phyloP scores from a whole-genome alignment of 2,329 filamentous ascomycete genomes.

The Alternaria tenuissima region DNA sequence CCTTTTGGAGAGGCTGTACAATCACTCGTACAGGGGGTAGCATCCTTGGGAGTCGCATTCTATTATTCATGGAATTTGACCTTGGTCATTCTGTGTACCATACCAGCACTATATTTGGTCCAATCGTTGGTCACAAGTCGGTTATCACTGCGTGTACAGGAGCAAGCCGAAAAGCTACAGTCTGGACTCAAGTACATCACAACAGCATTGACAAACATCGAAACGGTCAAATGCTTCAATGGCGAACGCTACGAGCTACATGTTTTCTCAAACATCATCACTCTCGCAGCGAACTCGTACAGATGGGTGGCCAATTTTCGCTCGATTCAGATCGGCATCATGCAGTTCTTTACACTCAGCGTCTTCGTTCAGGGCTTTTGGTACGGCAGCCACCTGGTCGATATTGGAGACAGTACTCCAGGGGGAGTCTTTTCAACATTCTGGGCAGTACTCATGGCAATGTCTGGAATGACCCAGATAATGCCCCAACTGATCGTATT shows the following conservation, averaged over 20 bases:
- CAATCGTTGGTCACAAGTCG: slow-evolving; percentile 68
- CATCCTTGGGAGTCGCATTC: slow-evolving; percentile 75
- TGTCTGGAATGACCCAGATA: slow-evolving; percentile 76
- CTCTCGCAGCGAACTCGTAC: slow-evolving; percentile 69
- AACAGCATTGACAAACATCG: slow-evolving; percentile 76
- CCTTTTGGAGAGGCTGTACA: slow-evolving; percentile 75
- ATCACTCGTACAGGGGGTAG: slow-evolving; percentile 69
- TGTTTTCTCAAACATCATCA: slow-evolving; percentile 68
- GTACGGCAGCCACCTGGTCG: slow-evolving; percentile 78
- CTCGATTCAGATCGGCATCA: slow-evolving; percentile 74
- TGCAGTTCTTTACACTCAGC: slow-evolving; percentile 75
- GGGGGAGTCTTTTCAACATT: slow-evolving; percentile 83
- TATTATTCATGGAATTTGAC: slow-evolving; percentile 86
- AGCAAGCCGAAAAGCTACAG: slow-evolving; percentile 73
- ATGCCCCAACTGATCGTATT: slow-evolving; percentile 80
- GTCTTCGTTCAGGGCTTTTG: slow-evolving; percentile 93
- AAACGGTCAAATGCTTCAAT: slow-evolving; percentile 87
- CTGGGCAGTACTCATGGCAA: slow-evolving; percentile 79
- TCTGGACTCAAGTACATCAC: slow-evolving; percentile 75
- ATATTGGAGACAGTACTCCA: slow-evolving; percentile 64
- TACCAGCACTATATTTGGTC: slow-evolving; percentile 71
- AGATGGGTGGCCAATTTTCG: slow-evolving; percentile 72
- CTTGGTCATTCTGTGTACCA: slow-evolving; percentile 75
- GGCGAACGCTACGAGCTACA: slow-evolving; percentile 73
- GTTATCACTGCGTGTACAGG: slow-evolving; percentile 71